Base-by-base conservation (phyloP, 1,139 yeast species). In the Suhomyces wounanorum region DNA sequence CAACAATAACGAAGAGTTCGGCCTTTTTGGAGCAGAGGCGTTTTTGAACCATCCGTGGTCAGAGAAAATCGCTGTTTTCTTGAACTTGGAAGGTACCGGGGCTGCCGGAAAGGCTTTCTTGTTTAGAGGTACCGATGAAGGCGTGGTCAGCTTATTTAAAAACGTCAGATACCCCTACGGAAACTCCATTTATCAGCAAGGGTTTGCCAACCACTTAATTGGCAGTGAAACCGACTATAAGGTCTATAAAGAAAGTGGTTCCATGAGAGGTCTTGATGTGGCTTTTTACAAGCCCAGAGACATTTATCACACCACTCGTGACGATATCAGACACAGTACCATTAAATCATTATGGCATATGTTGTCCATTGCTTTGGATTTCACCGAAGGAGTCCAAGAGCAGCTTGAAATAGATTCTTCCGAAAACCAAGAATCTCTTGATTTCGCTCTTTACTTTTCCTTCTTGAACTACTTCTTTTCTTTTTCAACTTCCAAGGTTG, bases 31-130 rank as follows among this genome's bases (percentile, higher is more conserved):
- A 2, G 96, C 97, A 0, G 78, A 79, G 47, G 81, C 89, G 0
- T 91, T 90, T 62, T 71, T 88, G 52, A 65, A 74, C 36, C 96
- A 91, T 64, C 85, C 88, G 14, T 90, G 96, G 96, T 77, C 82
- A 31, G 68, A 78, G 45, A 69, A 79, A 14, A 83, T 87, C 3
- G 76, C 75, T 42, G 86, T 81, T 57, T 88, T 92, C 57, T 76
- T 92, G 59, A 92, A 92, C 63, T 73, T 92, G 56, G 98, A 92
- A 73, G 97, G 97, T n/a, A 89, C 97, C 0, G 97, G 97, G 3
- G 89, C 96, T 3, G 97, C 97, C 26, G 96, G 96, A 7, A 83
- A 88, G 55, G 92, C 97, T 0, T 78, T 89, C 36, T 72, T 92
- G 43, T 90, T 92, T 67, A 78, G 97, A 66, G 85, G 94, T 16